Conservation (phyloP, 192 early-diverging fungal species). For the Allomyces javanicus region DNA sequence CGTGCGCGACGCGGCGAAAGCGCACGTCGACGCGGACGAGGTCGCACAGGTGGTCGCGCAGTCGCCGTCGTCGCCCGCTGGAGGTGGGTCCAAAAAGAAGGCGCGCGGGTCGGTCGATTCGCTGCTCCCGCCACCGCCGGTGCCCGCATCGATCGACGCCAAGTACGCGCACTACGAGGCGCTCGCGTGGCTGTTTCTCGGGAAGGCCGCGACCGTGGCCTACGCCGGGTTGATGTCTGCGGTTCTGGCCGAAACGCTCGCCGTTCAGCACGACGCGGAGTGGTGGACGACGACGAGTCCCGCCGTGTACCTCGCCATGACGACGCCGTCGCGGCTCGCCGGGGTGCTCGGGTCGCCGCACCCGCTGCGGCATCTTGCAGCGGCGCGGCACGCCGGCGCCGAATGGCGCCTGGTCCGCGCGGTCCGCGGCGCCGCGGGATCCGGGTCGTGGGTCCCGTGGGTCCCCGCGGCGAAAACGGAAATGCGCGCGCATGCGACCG, state of each 20-base stretch:
- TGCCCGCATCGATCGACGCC: too few relatives aligned
- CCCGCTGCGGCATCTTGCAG: neutral
- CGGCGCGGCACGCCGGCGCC: neutral
- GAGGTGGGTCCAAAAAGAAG: too few relatives aligned
- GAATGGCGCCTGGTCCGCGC: neutral
- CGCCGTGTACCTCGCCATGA: neutral
- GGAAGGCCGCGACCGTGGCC: neutral
- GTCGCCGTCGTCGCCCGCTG: too few relatives aligned
- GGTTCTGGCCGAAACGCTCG: neutral
- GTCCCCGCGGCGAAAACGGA: neutral
- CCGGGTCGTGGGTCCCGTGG: neutral
- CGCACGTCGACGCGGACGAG: too few relatives aligned
- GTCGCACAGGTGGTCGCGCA: too few relatives aligned
- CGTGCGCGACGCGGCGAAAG: too few relatives aligned
- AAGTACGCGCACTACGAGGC: neutral
- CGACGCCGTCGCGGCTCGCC: neutral
- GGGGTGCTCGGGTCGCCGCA: neutral
- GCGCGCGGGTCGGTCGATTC: too few relatives aligned
- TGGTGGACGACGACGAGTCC: neutral
- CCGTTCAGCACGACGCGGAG: neutral
- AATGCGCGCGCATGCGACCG: neutral
- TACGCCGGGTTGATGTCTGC: neutral
- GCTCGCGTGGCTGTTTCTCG: neutral
- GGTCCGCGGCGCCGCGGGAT: neutral
- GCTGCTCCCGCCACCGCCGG: too few relatives aligned